These are phyloP conservation scores for Nakataea oryzae DNA, from an alignment of 2,329 filamentous ascomycete genomes.

Conservation along the genomic window DNA sequence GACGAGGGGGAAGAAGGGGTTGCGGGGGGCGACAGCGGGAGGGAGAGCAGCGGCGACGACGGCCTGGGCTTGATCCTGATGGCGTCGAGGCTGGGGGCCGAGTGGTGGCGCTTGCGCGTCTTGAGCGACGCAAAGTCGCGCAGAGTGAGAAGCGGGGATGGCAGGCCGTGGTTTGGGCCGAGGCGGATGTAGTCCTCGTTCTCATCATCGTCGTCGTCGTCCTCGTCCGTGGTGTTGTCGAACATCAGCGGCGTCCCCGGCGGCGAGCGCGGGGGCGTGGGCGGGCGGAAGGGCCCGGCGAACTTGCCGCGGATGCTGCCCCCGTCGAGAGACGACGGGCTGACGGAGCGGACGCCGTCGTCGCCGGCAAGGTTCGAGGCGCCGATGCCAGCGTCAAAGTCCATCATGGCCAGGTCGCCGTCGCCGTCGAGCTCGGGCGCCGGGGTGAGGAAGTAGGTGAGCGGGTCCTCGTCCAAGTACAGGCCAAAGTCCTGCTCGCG, in stretches of 20 bases:
- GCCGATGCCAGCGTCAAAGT: conserved; percentile 47
- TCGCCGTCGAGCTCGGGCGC: conserved; percentile 26
- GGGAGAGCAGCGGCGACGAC: not conserved
- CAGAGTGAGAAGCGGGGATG: conserved; percentile 29
- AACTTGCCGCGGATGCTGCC: conserved; percentile 14
- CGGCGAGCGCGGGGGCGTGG: conserved; percentile 26
- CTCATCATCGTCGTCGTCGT: conserved; percentile 28
- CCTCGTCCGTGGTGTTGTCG: conserved; percentile 31
- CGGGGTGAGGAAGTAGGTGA: conserved; percentile 46
- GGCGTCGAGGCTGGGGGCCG: not conserved
- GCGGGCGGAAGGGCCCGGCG: conserved; percentile 13
- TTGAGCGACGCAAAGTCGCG: conserved; percentile 27
- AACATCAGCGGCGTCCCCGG: conserved; percentile 21
- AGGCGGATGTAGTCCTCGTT: conserved; percentile 40
- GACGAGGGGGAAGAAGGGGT: not conserved
- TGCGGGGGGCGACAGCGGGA: not conserved
- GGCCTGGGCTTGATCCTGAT: not conserved
- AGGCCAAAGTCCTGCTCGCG: conserved; percentile 21
- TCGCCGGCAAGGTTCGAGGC: conserved; percentile 25
- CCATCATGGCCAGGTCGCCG: conserved; percentile 31
- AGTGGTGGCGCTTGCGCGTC: conserved; percentile 13
- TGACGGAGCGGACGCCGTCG: conserved; percentile 41
- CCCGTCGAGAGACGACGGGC: conserved; percentile 43
- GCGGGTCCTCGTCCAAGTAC: conserved; percentile 38
- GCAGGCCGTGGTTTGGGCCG: conserved; percentile 24